Percentiles rank a stretch among this genome's conserved stretches.
Conservation (phyloP, 805 yeast genomes). For the Candida ipomoeae region DNA sequence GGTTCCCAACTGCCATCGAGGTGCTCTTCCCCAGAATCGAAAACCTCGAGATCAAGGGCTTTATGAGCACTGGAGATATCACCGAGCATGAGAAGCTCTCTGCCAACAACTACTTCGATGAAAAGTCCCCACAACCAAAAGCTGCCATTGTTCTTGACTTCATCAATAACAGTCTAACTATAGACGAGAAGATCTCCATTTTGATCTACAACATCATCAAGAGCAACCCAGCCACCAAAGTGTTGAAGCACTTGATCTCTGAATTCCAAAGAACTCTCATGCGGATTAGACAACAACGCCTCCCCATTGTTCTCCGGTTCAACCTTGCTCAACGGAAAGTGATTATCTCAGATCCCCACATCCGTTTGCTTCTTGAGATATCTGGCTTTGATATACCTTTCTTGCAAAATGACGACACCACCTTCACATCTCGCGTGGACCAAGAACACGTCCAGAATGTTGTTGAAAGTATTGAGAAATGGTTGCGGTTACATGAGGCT, state of each 20-base stretch:
- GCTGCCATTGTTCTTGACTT: constrained; percentile 36
- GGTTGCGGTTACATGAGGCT: constrained; percentile 24
- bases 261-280: constrained; percentile 32
- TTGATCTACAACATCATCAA: constrained; percentile 44
- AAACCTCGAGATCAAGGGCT: constrained; percentile 43
- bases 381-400: constrained; percentile 46
- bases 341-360: constrained; percentile 44
- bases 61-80: constrained; percentile 58
- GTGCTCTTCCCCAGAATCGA: constrained; percentile 60
- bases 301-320: constrained; percentile 8
- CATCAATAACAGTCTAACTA: constrained; percentile 23
- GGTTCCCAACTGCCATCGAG: constrained; percentile 59
- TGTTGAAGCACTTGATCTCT: constrained; percentile 42
- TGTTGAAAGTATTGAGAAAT: constrained; percentile 38
- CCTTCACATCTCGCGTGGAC: constrained; percentile 31
- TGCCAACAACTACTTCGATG: constrained; percentile 14
- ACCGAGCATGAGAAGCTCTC: constrained; percentile 18
- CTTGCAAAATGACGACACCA: constrained; percentile 35
- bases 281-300: background rate
- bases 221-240: constrained; percentile 30
- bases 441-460: constrained; percentile 30
- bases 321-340: constrained; percentile 20
- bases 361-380: constrained; percentile 44
- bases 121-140: constrained; percentile 21
- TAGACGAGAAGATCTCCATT: constrained; percentile 49